Conservation (phyloP, 2,329 filamentous ascomycete species). For the Aurifilum marmelostoma region DNA sequence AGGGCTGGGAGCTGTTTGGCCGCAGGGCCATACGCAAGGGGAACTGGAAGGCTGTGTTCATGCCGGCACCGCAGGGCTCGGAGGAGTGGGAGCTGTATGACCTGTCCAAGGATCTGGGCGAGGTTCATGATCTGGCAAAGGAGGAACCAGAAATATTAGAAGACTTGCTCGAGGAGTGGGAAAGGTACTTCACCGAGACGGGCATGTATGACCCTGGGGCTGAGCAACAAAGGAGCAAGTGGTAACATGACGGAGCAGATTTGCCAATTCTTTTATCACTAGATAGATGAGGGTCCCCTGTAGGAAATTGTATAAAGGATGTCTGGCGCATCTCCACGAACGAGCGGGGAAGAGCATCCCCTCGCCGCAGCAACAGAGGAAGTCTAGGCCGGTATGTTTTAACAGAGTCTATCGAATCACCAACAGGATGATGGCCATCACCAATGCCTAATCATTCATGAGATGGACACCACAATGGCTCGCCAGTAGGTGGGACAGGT, state of each 20-base stretch:
- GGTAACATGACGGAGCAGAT: background rate
- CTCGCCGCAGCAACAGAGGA: too few species aligned
- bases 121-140: constrained; percentile 34
- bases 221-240: constrained; percentile 15
- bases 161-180: constrained; percentile 21
- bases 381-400: too few species aligned
- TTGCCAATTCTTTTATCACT: background rate
- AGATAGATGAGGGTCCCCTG: too few species aligned
- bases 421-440: too few species aligned
- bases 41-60: constrained; percentile 38
- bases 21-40: constrained; percentile 39
- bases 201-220: constrained; percentile 20
- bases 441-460: too few species aligned
- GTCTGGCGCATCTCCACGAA: too few species aligned
- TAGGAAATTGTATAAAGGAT: too few species aligned
- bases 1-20: constrained; percentile 42
- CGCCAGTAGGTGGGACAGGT: too few species aligned
- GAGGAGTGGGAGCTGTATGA: constrained; percentile 37
- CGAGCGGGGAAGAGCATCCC: too few species aligned
- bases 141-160: constrained; percentile 28
- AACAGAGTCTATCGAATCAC: too few species aligned
- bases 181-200: constrained; percentile 14
- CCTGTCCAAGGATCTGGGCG: constrained; percentile 33
- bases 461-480: too few species aligned
- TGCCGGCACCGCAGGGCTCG: constrained; percentile 32